Evolutionary conservation across 2,329 filamentous ascomycete species (phyloP), one percentile per base, ranked within the genome.

Genomic region (Apiospora sp.): DNA sequence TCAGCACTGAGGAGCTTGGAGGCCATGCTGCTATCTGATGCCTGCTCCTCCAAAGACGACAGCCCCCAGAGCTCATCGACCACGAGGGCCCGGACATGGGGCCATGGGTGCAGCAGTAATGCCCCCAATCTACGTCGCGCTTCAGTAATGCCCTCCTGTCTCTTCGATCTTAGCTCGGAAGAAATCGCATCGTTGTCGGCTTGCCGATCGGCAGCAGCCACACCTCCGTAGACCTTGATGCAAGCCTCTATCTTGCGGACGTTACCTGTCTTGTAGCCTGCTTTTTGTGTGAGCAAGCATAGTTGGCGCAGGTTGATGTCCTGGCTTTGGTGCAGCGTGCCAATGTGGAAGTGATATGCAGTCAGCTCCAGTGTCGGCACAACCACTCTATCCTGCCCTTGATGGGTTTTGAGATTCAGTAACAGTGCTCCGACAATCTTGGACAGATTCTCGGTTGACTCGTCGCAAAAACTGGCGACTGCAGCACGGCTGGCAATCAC

Each of bases 41-140:
- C 69, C 54, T 44, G 41, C 41, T 71, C 69, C 49, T 79, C 79
- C 43, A 73, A 71, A 27, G 69, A 77, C 73, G 83, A 75, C 72
- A 88, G 76, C 24, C 80, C 83, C 88, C 88, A 92, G 46, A 92
- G 79, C 81, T 90, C 89, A 76, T 92, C 91, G 5, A 90, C 86
- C 22, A 90, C 90, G 67, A 86, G 80, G 73, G 82, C 88, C 73
- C 91, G 84, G 76, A 97, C 91, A 78, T 89, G 89, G 7, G 95
- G 94, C 86, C 94, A 98, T 0, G 94, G 94, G 84, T 98, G 96
- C 72, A 90, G 82, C 75, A 98, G 84, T 85, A 98, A 89, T 30
- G 88, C 90, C 0, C 89, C 88, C 54, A 98, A 84, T 80, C 95
- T 93, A 79, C 88, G 91, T 71, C 91, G 82, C 4, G 92, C 92